Base-by-base conservation (phyloP, 768 basidiomycete species). In the Clathrus columnatus region DNA sequence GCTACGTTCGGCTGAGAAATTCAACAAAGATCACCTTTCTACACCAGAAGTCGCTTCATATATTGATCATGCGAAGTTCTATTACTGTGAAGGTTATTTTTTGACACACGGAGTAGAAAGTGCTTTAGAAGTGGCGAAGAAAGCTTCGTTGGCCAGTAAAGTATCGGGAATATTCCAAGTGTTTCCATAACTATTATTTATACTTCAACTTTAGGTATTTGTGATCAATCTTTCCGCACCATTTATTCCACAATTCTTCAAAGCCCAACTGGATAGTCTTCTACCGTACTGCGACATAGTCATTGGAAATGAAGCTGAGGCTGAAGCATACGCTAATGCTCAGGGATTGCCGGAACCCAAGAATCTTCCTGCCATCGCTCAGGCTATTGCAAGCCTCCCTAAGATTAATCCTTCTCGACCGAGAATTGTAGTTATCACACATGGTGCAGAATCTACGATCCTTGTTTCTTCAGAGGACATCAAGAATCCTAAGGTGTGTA, bases 31-130 rank as follows among this genome's bases (percentile, higher is more conserved):
- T 4, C 91, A 97, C 71, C 77, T 99, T 44, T 75, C 79, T 7
- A 85, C 89, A 7, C 77, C 86, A 14, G 70, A 75, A 51, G 83
- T 98, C 60, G 83, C 87, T 24, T 78, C 83, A 28, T 73, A 92
- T 61, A 75, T 98, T 64, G 78, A 88, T 5, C 77, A 73, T 46
- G 95, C 94, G 57, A 84, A 87, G 66, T 79, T 80, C 67, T 96
- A 80, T 77, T 99, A 99, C 74, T 82, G 97, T 58, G 95, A 92
- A 65, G 95, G 95, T 7, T 99, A 86, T 76, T 97, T 99, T 83
- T 79, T 98, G 57, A 95, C 95, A 17, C 95, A 99, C 67, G 95
- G 96, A 45, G 67, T 79, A 55, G 81, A 83, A 54, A 77, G 80
- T 54, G 82, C 82, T 48, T 70, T 90, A 36, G 75, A 84, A 63